Evolutionary conservation across 2,329 filamentous ascomycete genomes (phyloP), one percentile per base, ranked within the genome.

Genomic region (Raffaelea ambrosiae): DNA sequence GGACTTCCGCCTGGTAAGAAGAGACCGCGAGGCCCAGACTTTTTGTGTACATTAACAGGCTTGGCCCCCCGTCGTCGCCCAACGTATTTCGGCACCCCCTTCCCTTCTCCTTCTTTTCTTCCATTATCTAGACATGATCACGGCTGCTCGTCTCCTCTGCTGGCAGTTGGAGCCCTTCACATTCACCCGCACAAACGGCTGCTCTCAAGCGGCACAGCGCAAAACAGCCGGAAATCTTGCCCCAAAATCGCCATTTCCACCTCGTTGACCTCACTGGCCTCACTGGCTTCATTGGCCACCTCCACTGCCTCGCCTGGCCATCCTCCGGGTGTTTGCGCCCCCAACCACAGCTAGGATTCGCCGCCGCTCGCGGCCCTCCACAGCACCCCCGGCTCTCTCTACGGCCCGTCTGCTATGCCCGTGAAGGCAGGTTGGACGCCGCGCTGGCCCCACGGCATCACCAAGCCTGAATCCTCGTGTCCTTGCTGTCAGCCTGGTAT

Each of bases 401-500:
- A 31, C 16, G 4, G 26, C 29, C 20, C 10, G 22, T 18, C 10
- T 23, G 18, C 9, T 41, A 48, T 48, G 41, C 22, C 41, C 7
- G n/a, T 33, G 7, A 19, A 4, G 14, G 20, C 29, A 16, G 43
- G 41, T 5, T 44, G 40, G 35, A 44, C 40, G 3, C 16, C 35
- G 14, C 46, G 22, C 21, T 43, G 46, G 46, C 46, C 46, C 1
- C 46, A 43, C 14, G 40, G 46, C 20, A 16, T 43, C 14, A 36
- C 39, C 26, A 36, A 36, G 19, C 3, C 14, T 26, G 14, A 23
- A 20, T 19, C 39, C 14, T 8, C 18, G 7, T 47, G 45, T n/a
- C 45, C 46, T 4, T 43, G 40, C 40, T 48, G 46, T 22, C 46
- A 43, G 40, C 46, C 40, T 4, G 40, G 40, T 14, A 33, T 44